Evolutionary conservation across 257 asterid genomes (phyloP).

Genomic region (Fraxinus excelsior): DNA sequence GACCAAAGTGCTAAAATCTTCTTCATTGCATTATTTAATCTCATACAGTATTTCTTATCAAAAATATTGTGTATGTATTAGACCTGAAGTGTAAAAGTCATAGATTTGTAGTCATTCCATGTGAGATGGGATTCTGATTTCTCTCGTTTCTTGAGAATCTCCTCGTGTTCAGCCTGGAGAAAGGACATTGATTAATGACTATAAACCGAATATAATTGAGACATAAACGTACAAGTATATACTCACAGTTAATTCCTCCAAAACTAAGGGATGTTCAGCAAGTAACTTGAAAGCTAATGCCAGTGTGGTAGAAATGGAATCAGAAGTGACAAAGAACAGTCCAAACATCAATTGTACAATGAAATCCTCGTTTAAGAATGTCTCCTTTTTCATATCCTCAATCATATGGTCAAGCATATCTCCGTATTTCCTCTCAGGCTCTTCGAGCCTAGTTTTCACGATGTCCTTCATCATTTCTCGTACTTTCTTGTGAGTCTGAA

Average conservation of each 20-base stretch:
- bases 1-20: no score
- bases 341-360: conserved; percentile 81
- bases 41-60: background rate
- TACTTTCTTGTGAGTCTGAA: conserved; percentile 69
- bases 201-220: background rate
- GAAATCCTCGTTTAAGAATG: conserved; percentile 68
- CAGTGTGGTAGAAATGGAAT: conserved; percentile 70
- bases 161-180: conserved; percentile 66
- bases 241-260: conserved; percentile 67
- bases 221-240: background rate
- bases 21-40: background rate
- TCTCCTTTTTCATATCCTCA: conserved; percentile 57
- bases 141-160: conserved; percentile 52
- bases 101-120: conserved; percentile 75
- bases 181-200: background rate
- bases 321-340: conserved; percentile 68
- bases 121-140: conserved; percentile 43
- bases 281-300: conserved; percentile 81
- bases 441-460: conserved; percentile 45
- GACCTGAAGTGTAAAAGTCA: conserved; percentile 82
- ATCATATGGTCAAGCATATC: conserved; percentile 72
- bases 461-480: conserved; percentile 64
- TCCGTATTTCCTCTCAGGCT: conserved; percentile 42
- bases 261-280: conserved; percentile 59
- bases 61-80: background rate